Evolutionary conservation across 805 yeast species (phyloP).

Genomic region (Tetrapisispora fleetii): DNA sequence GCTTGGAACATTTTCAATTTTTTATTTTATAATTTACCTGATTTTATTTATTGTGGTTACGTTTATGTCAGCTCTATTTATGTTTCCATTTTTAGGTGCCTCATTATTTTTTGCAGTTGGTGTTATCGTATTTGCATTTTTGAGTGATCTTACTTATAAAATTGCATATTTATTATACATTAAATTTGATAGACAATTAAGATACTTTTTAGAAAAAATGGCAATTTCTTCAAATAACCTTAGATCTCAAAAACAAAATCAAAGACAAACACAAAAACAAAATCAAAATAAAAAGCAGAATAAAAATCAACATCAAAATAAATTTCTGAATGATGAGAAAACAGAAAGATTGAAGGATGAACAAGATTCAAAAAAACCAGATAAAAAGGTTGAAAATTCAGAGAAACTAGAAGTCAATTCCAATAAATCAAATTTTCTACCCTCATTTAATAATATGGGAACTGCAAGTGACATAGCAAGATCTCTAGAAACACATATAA

Average conservation of each 20-base stretch:
- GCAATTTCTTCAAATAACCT: not conserved
- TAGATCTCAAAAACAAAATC: not conserved
- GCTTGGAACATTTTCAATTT: slow-evolving; percentile 16
- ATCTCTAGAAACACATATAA: slow-evolving; percentile 4
- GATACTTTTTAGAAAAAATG: slow-evolving; percentile 1
- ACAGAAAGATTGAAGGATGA: not conserved
- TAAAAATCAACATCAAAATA: not conserved
- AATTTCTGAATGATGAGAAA: not conserved
- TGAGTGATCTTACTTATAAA: slow-evolving; percentile 22
- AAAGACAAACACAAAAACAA: too few relatives aligned
- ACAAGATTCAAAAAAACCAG: not conserved
- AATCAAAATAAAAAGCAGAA: not conserved
- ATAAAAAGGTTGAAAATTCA: not conserved
- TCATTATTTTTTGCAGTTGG: slow-evolving; percentile 24
- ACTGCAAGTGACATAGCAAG: slow-evolving; percentile 11
- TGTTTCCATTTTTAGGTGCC: slow-evolving; percentile 20
- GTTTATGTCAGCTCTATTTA: slow-evolving; percentile 16
- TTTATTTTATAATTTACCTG: slow-evolving; percentile 18
- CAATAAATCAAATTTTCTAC: not conserved
- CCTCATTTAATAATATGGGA: not conserved
- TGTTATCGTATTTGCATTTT: slow-evolving; percentile 21
- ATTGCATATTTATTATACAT: slow-evolving; percentile 19
- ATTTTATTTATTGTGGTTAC: slow-evolving; percentile 15
- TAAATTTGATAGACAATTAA: slow-evolving; percentile 9
- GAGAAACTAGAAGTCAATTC: not conserved